Evolutionary conservation across 1,284 basidiomycete species (phyloP).

Genomic region (Ganoderma multipileum): DNA sequence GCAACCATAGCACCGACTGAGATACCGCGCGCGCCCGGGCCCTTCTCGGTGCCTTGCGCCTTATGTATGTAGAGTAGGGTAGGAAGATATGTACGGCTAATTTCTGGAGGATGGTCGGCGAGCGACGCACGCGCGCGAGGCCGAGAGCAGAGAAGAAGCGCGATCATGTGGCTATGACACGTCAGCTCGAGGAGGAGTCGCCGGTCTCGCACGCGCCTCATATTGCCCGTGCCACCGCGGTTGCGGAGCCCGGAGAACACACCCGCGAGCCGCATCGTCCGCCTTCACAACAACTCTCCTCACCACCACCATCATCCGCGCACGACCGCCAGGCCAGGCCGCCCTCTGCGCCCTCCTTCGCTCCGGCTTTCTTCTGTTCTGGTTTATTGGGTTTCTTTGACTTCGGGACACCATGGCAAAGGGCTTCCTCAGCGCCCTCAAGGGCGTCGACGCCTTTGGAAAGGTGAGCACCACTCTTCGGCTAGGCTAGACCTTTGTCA

Average conservation of each 20-base stretch:
- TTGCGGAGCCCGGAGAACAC: conserved; percentile 4
- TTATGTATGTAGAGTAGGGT: conserved; percentile 19
- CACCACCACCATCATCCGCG: conserved; percentile 33
- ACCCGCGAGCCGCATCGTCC: conserved; percentile 7
- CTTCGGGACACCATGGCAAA: conserved; percentile 59
- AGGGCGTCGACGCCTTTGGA: conserved; percentile 96
- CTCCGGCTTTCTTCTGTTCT: conserved; percentile 29
- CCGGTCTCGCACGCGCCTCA: conserved; percentile 9
- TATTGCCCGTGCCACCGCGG: neutral
- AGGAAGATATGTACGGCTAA: conserved; percentile 24
- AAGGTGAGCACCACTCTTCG: conserved; percentile 65
- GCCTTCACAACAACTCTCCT: conserved; percentile 23
- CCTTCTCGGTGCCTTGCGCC: conserved; percentile 13
- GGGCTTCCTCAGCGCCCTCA: conserved; percentile 75
- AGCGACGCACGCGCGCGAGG: conserved; percentile 15
- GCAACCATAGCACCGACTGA: conserved; percentile 27
- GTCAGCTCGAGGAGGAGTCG: conserved; percentile 19
- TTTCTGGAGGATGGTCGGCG: conserved; percentile 32
- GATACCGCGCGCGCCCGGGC: conserved; percentile 17
- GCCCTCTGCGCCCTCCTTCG: conserved; percentile 33
- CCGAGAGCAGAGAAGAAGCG: conserved; percentile 17
- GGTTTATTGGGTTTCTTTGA: conserved; percentile 36
- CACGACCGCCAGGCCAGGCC: conserved; percentile 18
- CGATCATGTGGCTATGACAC: conserved; percentile 35
- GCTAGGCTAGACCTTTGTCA: neutral